Percentiles rank a stretch among this genome's conserved stretches.
These are phyloP conservation scores for Colletotrichum paranaense DNA, from an alignment of 2,329 filamentous ascomycete species.

Conservation along the genomic window DNA sequence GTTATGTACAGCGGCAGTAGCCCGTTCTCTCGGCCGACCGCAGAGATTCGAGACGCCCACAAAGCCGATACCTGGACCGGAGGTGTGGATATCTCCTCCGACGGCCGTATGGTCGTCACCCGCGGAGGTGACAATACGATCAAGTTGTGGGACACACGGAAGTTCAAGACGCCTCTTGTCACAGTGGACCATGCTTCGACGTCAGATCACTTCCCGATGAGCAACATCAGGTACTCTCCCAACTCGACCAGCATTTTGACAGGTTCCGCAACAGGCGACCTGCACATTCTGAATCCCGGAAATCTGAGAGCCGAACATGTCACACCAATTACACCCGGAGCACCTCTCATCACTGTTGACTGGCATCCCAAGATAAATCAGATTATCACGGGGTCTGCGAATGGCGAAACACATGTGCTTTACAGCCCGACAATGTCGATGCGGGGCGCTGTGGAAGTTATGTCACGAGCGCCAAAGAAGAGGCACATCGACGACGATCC, in stretches of 20 bases:
- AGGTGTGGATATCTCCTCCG: constrained; percentile 88
- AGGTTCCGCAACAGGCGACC: constrained; percentile 84
- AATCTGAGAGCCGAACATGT: constrained; percentile 87
- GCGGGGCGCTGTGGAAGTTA: constrained; percentile 86
- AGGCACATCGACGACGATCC: constrained; percentile 96
- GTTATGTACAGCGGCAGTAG: constrained; percentile 94
- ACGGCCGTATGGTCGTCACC: constrained; percentile 91
- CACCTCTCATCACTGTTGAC: constrained; percentile 82
- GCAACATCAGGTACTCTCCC: constrained; percentile 90
- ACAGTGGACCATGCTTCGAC: constrained; percentile 84
- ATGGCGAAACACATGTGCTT: constrained; percentile 88
- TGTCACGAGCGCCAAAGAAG: constrained; percentile 94
- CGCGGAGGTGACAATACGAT: constrained; percentile 91
- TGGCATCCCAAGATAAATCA: constrained; percentile 98
- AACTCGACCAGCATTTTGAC: constrained; percentile 87
- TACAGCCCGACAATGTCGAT: constrained; percentile 88
- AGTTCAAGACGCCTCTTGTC: constrained; percentile 91
- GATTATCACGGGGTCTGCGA: constrained; percentile 92
- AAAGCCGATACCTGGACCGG: constrained; percentile 88
- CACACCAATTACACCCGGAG: constrained; percentile 88
- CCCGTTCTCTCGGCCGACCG: constrained; percentile 83
- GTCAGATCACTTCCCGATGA: constrained; percentile 84
- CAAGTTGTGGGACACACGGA: constrained; percentile 96
- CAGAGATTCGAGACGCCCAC: constrained; percentile 88
- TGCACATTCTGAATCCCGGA: constrained; percentile 94